Evolutionary conservation across 495 filamentous ascomycete genomes (phyloP).

Genomic region (Halenospora varia): DNA sequence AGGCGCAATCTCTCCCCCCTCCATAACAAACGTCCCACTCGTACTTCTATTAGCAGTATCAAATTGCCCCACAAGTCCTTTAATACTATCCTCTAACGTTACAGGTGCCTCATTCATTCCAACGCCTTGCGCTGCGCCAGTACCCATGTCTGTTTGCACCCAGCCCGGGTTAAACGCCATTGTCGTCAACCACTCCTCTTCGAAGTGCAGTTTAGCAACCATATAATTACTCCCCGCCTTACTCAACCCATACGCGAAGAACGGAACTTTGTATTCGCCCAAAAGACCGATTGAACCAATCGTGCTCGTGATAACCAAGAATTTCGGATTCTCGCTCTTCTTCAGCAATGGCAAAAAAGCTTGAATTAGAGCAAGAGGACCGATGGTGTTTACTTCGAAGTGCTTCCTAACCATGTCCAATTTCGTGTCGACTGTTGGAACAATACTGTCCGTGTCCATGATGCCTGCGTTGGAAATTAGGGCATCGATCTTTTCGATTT

Average conservation of each 20-base stretch:
- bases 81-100: conserved; percentile 11
- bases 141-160: conserved; percentile 19
- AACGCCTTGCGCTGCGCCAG: conserved; percentile 2
- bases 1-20: no score
- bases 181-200: no score
- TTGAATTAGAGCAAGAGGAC: conserved; percentile 35
- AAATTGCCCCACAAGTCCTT: no score
- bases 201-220: conserved; percentile 32
- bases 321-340: conserved; percentile 28
- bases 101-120: conserved; percentile 15
- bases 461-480: conserved; percentile 49
- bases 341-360: conserved; percentile 35
- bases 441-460: conserved; percentile 12
- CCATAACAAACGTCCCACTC: no score
- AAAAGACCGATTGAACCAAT: conserved; percentile 28
- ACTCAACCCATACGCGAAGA: conserved; percentile 32
- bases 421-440: not conserved
- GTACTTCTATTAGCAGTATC: no score
- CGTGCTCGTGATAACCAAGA: conserved; percentile 33
- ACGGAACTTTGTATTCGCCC: conserved; percentile 17
- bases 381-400: conserved; percentile 37
- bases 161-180: no score
- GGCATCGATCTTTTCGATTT: conserved; percentile 39
- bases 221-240: conserved; percentile 39
- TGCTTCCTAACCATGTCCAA: conserved; percentile 30